These are phyloP conservation scores for Pontederia crassipes DNA, from an alignment of 176 grass and related monocot genomes.

Conservation along the genomic window DNA sequence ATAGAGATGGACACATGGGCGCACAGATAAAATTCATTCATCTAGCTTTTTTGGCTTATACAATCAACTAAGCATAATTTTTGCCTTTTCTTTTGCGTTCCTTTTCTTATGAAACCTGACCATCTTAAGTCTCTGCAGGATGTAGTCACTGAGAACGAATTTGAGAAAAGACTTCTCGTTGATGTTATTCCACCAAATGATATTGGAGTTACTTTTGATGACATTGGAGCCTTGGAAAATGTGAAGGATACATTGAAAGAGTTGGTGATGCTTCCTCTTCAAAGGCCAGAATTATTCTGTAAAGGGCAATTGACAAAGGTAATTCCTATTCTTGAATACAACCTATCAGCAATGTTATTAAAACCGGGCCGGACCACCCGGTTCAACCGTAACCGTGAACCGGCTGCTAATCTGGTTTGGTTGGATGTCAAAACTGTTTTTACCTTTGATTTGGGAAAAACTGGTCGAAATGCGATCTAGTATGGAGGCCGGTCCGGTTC, in stretches of 20 bases:
- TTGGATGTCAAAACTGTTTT: too few relatives aligned
- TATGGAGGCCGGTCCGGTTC: too few relatives aligned
- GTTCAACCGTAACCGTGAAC: too few relatives aligned
- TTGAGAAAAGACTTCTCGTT: slow-evolving; percentile 22
- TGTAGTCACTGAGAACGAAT: slow-evolving; percentile 52
- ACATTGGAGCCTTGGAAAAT: slow-evolving; percentile 26
- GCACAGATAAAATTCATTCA: too few relatives aligned
- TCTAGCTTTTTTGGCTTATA: too few relatives aligned
- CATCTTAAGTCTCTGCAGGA: slow-evolving; percentile 35
- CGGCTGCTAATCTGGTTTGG: too few relatives aligned
- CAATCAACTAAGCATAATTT: too few relatives aligned
- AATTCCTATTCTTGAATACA: slow-evolving; percentile 2
- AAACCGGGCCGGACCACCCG: too few relatives aligned
- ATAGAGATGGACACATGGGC: too few relatives aligned
- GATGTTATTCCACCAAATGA: slow-evolving; percentile 24
- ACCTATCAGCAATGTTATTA: not conserved
- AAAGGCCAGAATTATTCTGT: slow-evolving; percentile 26
- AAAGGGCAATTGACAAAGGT: slow-evolving; percentile 99
- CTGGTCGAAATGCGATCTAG: too few relatives aligned
- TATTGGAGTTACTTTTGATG: slow-evolving; percentile 28
- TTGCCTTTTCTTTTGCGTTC: not conserved
- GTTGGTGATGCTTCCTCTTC: slow-evolving; percentile 24
- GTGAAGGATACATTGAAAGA: slow-evolving; percentile 25
- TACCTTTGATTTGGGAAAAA: too few relatives aligned
- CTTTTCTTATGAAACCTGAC: not conserved